phyloP scores from a whole-genome alignment of 2,329 filamentous ascomycete species.

The Capronia americana region DNA sequence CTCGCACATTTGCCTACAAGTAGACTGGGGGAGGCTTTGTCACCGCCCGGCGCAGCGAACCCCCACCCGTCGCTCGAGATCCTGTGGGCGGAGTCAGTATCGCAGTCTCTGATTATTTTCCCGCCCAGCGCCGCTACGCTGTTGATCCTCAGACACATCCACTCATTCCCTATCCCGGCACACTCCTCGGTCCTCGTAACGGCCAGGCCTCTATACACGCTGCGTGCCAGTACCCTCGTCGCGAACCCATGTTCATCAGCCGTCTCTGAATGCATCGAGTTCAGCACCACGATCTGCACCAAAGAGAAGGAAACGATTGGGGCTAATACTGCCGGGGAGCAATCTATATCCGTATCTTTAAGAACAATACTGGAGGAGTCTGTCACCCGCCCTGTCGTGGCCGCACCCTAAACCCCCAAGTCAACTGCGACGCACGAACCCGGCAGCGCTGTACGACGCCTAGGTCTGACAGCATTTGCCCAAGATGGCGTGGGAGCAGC shows the following conservation, averaged over 20 bases:
- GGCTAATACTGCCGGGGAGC: constrained; percentile 25
- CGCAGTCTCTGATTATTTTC: neutral
- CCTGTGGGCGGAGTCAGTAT: neutral
- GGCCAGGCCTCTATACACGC: neutral
- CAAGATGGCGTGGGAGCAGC: constrained; percentile 59
- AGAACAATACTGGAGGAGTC: constrained; percentile 27
- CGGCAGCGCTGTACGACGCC: constrained; percentile 8
- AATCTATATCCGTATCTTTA: constrained; percentile 8
- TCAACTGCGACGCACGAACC: neutral
- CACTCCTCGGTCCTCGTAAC: neutral
- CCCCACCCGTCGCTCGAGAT: neutral
- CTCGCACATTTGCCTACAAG: neutral
- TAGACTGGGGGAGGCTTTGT: neutral
- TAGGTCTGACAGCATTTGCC: neutral
- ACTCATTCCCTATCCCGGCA: neutral
- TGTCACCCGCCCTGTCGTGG: constrained; percentile 31
- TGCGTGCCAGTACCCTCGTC: neutral
- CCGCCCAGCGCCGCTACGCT: neutral
- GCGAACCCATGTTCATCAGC: neutral
- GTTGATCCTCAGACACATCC: neutral
- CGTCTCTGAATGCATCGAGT: constrained; percentile 36
- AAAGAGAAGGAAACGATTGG: constrained; percentile 37
- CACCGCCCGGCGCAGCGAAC: neutral
- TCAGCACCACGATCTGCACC: constrained; percentile 29
- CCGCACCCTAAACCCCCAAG: constrained; percentile 5